Percentiles rank a stretch among this genome's conserved stretches.
phyloP scores from a whole-genome alignment of 306 rosid genomes.

The Corylus americana region DNA sequence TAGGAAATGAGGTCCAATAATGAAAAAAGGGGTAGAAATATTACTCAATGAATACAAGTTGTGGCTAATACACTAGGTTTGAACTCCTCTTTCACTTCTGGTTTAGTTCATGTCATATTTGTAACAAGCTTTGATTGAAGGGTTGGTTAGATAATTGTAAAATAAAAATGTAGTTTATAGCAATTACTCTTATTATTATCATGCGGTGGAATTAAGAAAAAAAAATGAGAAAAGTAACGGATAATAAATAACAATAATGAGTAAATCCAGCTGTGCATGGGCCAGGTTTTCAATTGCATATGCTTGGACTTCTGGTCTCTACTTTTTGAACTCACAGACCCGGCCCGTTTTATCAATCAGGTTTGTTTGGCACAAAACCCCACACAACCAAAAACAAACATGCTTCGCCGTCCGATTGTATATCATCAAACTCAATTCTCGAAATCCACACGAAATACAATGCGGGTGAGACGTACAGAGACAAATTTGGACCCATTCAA shows the following conservation, averaged over 20 bases:
- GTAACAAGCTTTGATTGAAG: no score
- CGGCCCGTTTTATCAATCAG: background rate
- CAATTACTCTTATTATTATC: no score
- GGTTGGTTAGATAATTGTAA: no score
- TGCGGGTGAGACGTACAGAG: conserved; percentile 31
- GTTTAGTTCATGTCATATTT: no score
- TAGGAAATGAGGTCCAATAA: no score
- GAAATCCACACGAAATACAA: conserved; percentile 23
- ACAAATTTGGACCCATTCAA: conserved; percentile 45
- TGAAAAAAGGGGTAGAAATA: no score
- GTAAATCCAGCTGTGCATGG: conserved; percentile 44
- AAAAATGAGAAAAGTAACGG: no score
- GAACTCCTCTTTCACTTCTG: no score
- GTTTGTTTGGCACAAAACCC: conserved; percentile 11
- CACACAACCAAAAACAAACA: conserved; percentile 4
- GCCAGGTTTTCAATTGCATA: conserved; percentile 26
- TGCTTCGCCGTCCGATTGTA: conserved; percentile 33
- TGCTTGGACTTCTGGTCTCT: conserved; percentile 15
- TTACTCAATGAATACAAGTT: no score
- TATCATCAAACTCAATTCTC: background rate
- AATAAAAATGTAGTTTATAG: no score
- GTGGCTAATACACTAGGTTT: no score
- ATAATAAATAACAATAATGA: background rate
- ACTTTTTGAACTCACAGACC: conserved; percentile 8
- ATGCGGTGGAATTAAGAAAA: no score